Base-by-base conservation (phyloP, 768 basidiomycete genomes). In the Dioszegia crocea region DNA sequence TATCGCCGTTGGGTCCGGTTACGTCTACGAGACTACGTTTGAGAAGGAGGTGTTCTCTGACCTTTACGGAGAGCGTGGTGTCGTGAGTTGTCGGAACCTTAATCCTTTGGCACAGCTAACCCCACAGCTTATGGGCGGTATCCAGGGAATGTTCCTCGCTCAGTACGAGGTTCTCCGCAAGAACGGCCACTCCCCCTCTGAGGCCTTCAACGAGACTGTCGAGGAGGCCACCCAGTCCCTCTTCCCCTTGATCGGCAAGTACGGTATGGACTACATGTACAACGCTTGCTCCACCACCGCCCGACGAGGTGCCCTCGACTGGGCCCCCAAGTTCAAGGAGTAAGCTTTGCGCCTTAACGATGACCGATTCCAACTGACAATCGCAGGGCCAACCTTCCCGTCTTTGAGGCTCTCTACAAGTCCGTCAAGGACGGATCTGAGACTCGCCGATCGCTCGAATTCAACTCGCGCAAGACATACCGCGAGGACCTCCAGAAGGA, bases 41-140 rank as follows among this genome's bases (percentile, higher is more conserved):
- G 83, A 98, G 84, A 98, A 96, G 84, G 96, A 99, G 82, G 96
- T 98, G 63, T 97, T 88, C 85, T 98, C 96, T 53, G 96, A 99
- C 77, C 82, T 99, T 64, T 98, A 94, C 78, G 96, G 96, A 80
- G 96, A 99, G 83, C 92, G 96, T 83, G 96, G 96, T 83, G 92
- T 97, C 75, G 90, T 94, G 76, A 71, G 91, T 88, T 45, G 1
- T 27, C 2, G 33, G 14, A 30, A 23, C 38, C 33, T 45, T 57
- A 17, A 44, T 23, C 27, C 23, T 16, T 17, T n/a, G n/a, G n/a
- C n/a, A n/a, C n/a, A n/a, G 69, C 53, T 48, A 33, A 39, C 47
- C n/a, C 31, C 44, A 19, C 75, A 91, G 89, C 84, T 96, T 74
- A 97, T 96, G 92, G 92, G 92, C 72, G 92, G 86, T 74, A 96